Evolutionary conservation across 2,329 filamentous ascomycete species (phyloP), one percentile per base, ranked within the genome.

Genomic region (Scortechinia acanthostroma): DNA sequence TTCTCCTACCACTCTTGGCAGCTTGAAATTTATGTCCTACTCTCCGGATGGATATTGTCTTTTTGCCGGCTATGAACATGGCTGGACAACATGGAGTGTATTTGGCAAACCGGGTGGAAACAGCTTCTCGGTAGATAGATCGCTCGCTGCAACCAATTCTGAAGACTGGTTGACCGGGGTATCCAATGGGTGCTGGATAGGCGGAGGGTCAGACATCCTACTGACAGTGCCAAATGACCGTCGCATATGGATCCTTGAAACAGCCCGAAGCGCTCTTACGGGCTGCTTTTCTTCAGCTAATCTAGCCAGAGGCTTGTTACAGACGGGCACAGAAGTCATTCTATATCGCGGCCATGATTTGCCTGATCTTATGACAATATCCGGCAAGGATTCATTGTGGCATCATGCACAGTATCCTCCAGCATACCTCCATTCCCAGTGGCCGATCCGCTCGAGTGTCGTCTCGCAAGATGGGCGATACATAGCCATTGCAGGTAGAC

Each of bases 61-160:
- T 5, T 96, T 98, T 63, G 90, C 86, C 37, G 93, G 91, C 1
- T 97, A 91, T 57, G 84, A 93, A 55, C 82, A 84, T 47, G 94
- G 93, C 1, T 98, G 93, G 93, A 86, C 88, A 3, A 91, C 83
- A 42, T 98, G 91, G 91, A 97, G 91, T 60, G 93, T 97, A 28
- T 98, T 95, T 63, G 93, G 93, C 23, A 96, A 95, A 62, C 76
- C 85, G 2, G 84, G 90, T 14, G 90, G 86, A 46, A 88, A 81
- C 53, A 95, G 88, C 58, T 97, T 97, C 59, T 73, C 76, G 4
- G 87, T 95, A 54, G 69, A 71, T 21, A 64, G 68, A 2, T 70
- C 89, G 28, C 80, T 83, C 2, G 66, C 74, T 43, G 66, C 68
- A 4, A 91, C 93, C 55, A 76, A 75, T 21, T 76, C 75, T 21